Evolutionary conservation across 2,329 filamentous ascomycete genomes (phyloP), one percentile per base, ranked within the genome.

Genomic region (Venturia pyrina): DNA sequence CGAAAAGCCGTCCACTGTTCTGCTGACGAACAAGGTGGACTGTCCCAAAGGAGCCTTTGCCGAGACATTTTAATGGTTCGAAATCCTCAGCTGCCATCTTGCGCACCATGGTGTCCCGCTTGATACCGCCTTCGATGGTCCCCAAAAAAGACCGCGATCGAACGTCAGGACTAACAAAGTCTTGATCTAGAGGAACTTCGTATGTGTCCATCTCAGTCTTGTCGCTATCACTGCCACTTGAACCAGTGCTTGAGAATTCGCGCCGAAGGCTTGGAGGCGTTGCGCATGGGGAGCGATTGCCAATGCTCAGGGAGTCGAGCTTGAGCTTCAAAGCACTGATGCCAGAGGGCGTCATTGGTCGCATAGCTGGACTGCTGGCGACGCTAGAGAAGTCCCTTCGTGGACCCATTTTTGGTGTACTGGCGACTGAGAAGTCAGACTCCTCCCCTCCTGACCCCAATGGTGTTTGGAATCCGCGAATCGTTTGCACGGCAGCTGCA

Each of bases 41-140:
- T 0, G 93, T 99, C 44, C 95, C 95, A 74, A 95, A 99, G 17
- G 95, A 92, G 62, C 95, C 95, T 75, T 98, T 98, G 66, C 96
- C 96, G 28, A 99, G 87, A 76, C 93, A 98, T 62, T 91, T 90
- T 63, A 99, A 80, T 13, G 90, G 87, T 72, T 96, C 89, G 74
- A 99, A 99, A 75, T 99, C 95, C 13, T 88, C 86, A 1, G 92
- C 88, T 10, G 88, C 89, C 89, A 98, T 97, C 80, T 99, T 98
- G 69, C 90, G 86, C 68, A 80, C 79, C 56, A 85, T 72, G 44
- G 81, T 75, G 68, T 77, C 81, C 74, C 72, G 81, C 73, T 70
- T 83, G 76, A 85, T 76, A 19, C 83, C 82, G 34, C 84, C 83
- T 70, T 86, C 85, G 57, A 69, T 72, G 19, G 71, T 70, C 11